These are phyloP conservation scores for Alternaria longipes DNA, from an alignment of 2,329 filamentous ascomycete species.

Conservation along the genomic window DNA sequence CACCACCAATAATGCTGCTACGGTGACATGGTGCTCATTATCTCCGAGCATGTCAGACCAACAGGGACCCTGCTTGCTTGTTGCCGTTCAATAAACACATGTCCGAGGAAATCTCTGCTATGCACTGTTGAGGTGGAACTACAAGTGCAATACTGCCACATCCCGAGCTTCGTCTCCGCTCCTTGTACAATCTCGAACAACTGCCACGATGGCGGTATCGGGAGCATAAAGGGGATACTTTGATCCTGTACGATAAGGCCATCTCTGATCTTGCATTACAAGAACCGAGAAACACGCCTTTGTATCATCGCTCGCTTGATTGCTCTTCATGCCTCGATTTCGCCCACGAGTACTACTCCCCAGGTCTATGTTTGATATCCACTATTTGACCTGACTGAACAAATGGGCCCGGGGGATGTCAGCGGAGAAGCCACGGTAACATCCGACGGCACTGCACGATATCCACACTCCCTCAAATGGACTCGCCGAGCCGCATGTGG, in stretches of 20 bases:
- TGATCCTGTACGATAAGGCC: neutral
- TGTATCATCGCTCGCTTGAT: neutral
- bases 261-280: neutral
- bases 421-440: conserved; percentile 2
- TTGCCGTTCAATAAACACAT: neutral
- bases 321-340: neutral
- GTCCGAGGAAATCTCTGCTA: neutral
- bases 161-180: neutral
- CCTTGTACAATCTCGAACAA: neutral
- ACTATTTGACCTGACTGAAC: neutral
- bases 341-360: neutral
- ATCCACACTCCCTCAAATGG: conserved; percentile 2
- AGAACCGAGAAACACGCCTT: neutral
- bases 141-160: neutral
- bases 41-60: neutral
- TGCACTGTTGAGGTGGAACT: neutral
- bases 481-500: conserved; percentile 5
- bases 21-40: conserved; percentile 8
- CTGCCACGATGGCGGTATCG: neutral
- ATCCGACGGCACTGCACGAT: conserved; percentile 3
- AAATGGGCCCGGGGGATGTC: neutral
- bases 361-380: neutral
- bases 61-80: neutral
- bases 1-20: neutral
- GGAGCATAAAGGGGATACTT: neutral